phyloP scores from a whole-genome alignment of 169 alveolate species.

The Eimeria tenella region DNA sequence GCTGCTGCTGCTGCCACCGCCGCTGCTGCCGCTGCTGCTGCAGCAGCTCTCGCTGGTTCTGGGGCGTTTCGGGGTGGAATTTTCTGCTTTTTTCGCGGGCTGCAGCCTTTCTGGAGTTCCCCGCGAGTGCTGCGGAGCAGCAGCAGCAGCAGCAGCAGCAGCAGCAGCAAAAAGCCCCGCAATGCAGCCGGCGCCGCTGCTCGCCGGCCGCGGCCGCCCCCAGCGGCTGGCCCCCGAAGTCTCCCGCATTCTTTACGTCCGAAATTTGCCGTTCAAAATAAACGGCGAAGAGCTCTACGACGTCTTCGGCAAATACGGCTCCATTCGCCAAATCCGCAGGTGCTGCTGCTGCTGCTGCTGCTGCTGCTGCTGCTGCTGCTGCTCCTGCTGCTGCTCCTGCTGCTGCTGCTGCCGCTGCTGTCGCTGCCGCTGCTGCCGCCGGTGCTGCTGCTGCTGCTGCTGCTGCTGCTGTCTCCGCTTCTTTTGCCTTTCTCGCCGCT shows the following conservation, averaged over 20 bases:
- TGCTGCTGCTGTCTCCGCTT: neutral
- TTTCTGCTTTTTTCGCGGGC: neutral
- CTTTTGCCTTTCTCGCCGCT: neutral
- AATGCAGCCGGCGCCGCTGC: neutral
- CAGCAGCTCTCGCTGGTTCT: neutral
- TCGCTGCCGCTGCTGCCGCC: too few relatives aligned
- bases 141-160: slow-evolving; percentile 35
- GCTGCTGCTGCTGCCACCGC: too few relatives aligned
- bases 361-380: too few relatives aligned
- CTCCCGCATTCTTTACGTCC: neutral
- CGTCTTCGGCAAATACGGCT: slow-evolving; percentile 99
- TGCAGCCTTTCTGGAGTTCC: too few relatives aligned
- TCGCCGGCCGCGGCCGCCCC: slow-evolving; percentile 25
- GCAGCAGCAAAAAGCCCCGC: neutral
- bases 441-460: too few relatives aligned
- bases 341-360: slow-evolving; percentile 51
- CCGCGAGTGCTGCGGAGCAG: neutral
- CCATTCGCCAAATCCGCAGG: slow-evolving; percentile 98
- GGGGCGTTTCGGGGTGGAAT: neutral
- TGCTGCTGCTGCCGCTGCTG: too few relatives aligned
- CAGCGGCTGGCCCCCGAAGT: slow-evolving; percentile 21
- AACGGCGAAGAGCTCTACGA: slow-evolving; percentile 97
- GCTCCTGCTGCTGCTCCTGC: too few relatives aligned
- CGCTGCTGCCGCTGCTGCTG: neutral
- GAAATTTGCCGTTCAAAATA: slow-evolving; percentile 90